phyloP scores from a whole-genome alignment of 2,329 filamentous ascomycete genomes.

The Mariannaea sp. region DNA sequence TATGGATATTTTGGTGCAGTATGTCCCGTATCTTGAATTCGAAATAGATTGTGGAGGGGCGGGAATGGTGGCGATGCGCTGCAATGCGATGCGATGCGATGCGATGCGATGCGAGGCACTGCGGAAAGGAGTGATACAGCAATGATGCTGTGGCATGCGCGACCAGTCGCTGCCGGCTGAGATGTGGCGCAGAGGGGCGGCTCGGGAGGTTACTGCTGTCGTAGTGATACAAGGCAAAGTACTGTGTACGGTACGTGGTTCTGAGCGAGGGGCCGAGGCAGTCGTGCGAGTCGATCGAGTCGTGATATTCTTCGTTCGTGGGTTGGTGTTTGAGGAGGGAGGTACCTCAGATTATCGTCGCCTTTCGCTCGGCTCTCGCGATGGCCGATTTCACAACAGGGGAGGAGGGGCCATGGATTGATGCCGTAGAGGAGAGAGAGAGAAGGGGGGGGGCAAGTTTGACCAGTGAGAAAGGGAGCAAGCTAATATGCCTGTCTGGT shows the following conservation, averaged over 20 bases:
- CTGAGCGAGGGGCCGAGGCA: background rate
- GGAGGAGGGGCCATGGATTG: background rate
- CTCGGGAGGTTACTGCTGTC: no score
- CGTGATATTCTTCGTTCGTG: background rate
- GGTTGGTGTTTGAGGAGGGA: background rate
- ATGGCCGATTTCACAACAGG: background rate
- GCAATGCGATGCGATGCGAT: conserved; percentile 13
- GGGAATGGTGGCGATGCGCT: conserved; percentile 7
- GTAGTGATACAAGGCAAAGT: background rate
- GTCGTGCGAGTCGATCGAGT: background rate
- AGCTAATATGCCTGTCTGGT: background rate
- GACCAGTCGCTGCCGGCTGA: background rate
- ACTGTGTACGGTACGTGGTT: background rate
- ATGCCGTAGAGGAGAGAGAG: background rate
- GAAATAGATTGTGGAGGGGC: conserved; percentile 12
- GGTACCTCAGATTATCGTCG: background rate
- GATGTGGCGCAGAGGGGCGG: conserved; percentile 1
- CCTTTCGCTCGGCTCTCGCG: background rate
- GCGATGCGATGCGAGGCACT: conserved; percentile 6
- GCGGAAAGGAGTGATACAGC: conserved; percentile 9
- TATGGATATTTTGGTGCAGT: background rate
- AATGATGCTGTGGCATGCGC: conserved; percentile 6
- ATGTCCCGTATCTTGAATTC: conserved; percentile 11
- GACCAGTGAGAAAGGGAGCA: background rate
- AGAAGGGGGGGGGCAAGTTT: no score